phyloP scores from a whole-genome alignment of 108 stramenopile genomes.

The Fragilaria crotonensis region DNA sequence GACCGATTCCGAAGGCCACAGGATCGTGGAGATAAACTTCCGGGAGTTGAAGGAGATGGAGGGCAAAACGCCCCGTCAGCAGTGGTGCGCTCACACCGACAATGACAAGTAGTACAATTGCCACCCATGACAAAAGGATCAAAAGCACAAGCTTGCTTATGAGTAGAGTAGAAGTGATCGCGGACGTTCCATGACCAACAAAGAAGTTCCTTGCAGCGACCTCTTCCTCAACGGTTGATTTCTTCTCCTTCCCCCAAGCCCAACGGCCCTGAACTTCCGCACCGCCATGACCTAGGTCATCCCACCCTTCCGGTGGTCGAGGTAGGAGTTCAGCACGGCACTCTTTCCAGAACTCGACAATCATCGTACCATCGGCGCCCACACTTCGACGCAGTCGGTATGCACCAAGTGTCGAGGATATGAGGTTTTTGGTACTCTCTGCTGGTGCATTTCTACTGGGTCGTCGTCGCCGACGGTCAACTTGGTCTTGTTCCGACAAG shows the following conservation, averaged over 20 bases:
- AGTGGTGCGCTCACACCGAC: slow-evolving; percentile 40
- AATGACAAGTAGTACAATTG: slow-evolving; percentile 34
- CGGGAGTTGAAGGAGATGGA: slow-evolving; percentile 45
- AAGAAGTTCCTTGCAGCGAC: slow-evolving; percentile 60
- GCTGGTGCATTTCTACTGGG: neutral
- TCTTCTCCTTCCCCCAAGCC: slow-evolving; percentile 72
- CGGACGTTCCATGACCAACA: slow-evolving; percentile 16
- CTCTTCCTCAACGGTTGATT: slow-evolving; percentile 62
- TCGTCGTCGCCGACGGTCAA: slow-evolving; percentile 4
- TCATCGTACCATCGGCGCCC: neutral
- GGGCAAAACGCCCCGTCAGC: slow-evolving; percentile 39
- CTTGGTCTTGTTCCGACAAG: slow-evolving; percentile 8
- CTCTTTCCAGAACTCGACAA: slow-evolving; percentile 71
- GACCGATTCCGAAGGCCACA: slow-evolving; percentile 61
- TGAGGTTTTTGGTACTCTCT: slow-evolving; percentile 6
- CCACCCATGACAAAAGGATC: slow-evolving; percentile 59
- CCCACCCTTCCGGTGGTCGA: slow-evolving; percentile 87
- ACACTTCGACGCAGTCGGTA: slow-evolving; percentile 43
- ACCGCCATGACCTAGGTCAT: slow-evolving; percentile 79
- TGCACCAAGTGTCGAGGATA: slow-evolving; percentile 64
- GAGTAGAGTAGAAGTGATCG: neutral
- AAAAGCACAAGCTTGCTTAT: slow-evolving; percentile 35
- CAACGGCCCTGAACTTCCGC: slow-evolving; percentile 79
- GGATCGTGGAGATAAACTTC: slow-evolving; percentile 67
- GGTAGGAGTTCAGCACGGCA: slow-evolving; percentile 49